Evolutionary conservation across 2,329 filamentous ascomycete species (phyloP).

Genomic region (Cryphonectria japonica): DNA sequence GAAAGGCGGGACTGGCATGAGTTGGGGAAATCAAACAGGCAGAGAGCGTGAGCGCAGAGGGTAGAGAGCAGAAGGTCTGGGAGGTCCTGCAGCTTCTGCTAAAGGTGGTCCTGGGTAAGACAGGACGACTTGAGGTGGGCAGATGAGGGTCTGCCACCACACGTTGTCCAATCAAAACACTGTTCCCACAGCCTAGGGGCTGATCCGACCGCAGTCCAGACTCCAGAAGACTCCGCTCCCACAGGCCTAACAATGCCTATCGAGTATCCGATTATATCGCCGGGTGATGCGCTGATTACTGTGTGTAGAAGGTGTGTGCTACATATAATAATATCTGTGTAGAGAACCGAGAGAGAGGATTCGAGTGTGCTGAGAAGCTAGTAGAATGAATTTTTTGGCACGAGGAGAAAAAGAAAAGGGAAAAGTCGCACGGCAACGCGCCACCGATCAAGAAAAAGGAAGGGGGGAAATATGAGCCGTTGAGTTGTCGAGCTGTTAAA

Average conservation of each 20-base stretch:
- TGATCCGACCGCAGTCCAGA: conserved; percentile 3
- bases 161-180: background rate
- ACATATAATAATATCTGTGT: too few species aligned
- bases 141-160: conserved; percentile 1
- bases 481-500: background rate
- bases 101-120: background rate
- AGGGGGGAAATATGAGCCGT: background rate
- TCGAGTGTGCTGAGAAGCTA: background rate
- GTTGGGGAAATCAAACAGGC: background rate
- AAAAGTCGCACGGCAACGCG: background rate
- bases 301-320: background rate
- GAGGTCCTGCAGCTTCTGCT: background rate
- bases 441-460: background rate
- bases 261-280: background rate
- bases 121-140: background rate
- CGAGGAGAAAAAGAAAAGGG: background rate
- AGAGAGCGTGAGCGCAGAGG: background rate
- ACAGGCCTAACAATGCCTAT: background rate
- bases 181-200: background rate
- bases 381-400: background rate
- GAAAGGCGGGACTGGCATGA: background rate
- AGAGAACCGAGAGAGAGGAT: background rate
- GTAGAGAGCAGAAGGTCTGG: background rate
- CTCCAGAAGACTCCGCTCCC: background rate
- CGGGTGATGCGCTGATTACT: background rate